These are phyloP conservation scores for Hapsidospora chrysogenum DNA, from an alignment of 495 filamentous ascomycete genomes.

Conservation along the genomic window DNA sequence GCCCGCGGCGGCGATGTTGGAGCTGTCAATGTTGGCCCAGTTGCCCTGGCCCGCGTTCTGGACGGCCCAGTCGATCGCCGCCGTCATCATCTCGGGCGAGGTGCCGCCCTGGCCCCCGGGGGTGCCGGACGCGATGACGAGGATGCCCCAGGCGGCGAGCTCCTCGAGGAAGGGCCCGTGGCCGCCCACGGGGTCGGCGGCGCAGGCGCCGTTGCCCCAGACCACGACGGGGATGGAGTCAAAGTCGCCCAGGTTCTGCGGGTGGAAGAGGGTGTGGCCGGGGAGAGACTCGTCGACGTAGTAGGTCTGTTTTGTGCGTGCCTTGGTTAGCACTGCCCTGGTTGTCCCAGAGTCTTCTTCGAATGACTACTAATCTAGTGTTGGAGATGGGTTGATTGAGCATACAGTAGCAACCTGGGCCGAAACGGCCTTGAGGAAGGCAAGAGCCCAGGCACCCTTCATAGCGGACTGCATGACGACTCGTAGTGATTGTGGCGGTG, in stretches of 20 bases:
- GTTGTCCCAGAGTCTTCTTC: too few species aligned
- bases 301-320: too few species aligned
- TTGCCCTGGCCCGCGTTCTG: too few species aligned
- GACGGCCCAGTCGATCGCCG: conserved; percentile 15
- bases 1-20: conserved; percentile 11
- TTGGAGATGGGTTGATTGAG: too few species aligned
- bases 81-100: conserved; percentile 6
- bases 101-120: conserved; percentile 9
- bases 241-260: conserved; percentile 6
- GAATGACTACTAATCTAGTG: too few species aligned
- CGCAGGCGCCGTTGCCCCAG: conserved; percentile 20
- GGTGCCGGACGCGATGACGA: conserved; percentile 14
- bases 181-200: conserved; percentile 9
- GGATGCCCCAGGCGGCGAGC: conserved; percentile 12
- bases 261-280: conserved; percentile 13
- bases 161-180: conserved; percentile 8
- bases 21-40: conserved; percentile 10
- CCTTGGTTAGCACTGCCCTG: too few species aligned
- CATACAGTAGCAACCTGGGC: too few species aligned
- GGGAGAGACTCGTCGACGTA: conserved; percentile 7
- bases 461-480: too few species aligned
- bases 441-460: too few species aligned
- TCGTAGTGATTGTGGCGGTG: too few species aligned
- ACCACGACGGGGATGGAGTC: conserved; percentile 13
- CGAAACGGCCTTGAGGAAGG: too few species aligned